These are phyloP conservation scores for Musa schizocarpa DNA, from an alignment of 176 grass and related monocot genomes.

Conservation along the genomic window DNA sequence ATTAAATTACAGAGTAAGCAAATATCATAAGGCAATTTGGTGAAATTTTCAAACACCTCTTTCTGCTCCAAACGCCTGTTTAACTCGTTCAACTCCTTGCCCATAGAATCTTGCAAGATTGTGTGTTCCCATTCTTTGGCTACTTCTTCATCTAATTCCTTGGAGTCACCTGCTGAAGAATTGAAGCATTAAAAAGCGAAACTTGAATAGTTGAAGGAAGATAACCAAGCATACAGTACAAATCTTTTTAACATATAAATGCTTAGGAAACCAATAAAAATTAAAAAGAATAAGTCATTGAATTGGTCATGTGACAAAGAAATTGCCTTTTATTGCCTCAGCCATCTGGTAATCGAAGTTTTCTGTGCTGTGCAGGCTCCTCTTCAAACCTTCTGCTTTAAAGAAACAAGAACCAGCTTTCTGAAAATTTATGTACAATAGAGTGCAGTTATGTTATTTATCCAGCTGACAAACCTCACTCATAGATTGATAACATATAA, in stretches of 20 bases:
- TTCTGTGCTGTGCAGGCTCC: slow-evolving; percentile 85
- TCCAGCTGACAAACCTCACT: slow-evolving; percentile 15
- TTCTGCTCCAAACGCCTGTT: slow-evolving; percentile 92
- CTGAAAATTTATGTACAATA: slow-evolving; percentile 41
- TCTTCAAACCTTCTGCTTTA: slow-evolving; percentile 88
- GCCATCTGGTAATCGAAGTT: slow-evolving; percentile 73
- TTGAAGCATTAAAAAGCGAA: neutral
- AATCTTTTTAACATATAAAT: neutral
- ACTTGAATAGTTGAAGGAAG: slow-evolving; percentile 4
- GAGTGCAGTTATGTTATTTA: slow-evolving; percentile 1
- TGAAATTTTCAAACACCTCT: slow-evolving; percentile 42
- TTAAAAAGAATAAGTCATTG: neutral
- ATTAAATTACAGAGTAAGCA: neutral
- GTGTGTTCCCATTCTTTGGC: slow-evolving; percentile 97
- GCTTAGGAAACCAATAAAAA: slow-evolving; percentile 20
- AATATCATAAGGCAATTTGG: neutral
- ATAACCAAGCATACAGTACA: slow-evolving; percentile 3
- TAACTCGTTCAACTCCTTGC: slow-evolving; percentile 91
- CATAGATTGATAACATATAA: neutral
- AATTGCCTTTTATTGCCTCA: slow-evolving; percentile 59
- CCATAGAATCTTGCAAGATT: slow-evolving; percentile 91
- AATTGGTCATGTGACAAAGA: slow-evolving; percentile 12
- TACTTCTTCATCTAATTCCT: slow-evolving; percentile 95
- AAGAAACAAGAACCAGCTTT: slow-evolving; percentile 50
- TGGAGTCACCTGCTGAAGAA: slow-evolving; percentile 47